These are phyloP conservation scores for Ascochyta koolunga DNA, from an alignment of 2,329 filamentous ascomycete species.

Conservation along the genomic window DNA sequence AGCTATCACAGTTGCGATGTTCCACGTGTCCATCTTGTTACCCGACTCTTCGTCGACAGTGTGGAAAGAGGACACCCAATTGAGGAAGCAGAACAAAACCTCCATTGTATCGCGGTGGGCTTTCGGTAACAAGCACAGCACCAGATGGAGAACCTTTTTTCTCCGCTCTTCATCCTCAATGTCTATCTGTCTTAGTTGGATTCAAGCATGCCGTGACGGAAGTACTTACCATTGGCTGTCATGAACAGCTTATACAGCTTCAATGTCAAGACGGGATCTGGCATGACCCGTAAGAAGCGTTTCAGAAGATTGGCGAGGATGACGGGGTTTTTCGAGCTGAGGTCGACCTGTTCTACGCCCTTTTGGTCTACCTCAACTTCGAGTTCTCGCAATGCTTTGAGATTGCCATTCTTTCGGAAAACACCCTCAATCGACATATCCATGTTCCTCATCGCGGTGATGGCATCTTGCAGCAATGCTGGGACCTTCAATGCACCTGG, in stretches of 20 bases:
- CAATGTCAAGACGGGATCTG: conserved; percentile 91
- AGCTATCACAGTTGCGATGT: conserved; percentile 94
- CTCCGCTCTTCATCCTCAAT: conserved; percentile 81
- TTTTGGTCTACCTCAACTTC: conserved; percentile 85
- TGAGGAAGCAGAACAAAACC: conserved; percentile 92
- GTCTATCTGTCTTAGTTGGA: conserved; percentile 54
- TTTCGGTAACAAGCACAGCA: conserved; percentile 92
- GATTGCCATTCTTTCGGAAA: conserved; percentile 99
- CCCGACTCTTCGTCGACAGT: conserved; percentile 96
- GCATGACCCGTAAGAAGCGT: conserved; percentile 91
- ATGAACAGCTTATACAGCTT: conserved; percentile 94
- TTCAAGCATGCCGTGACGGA: not conserved
- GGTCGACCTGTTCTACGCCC: conserved; percentile 82
- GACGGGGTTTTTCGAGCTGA: conserved; percentile 87
- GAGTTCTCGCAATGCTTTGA: conserved; percentile 87
- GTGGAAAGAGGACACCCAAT: conserved; percentile 97
- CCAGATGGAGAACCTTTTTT: conserved; percentile 84
- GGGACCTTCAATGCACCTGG: conserved; percentile 89
- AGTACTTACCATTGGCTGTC: conserved; percentile 73
- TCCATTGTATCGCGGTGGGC: conserved; percentile 92
- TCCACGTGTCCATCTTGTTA: conserved; percentile 99
- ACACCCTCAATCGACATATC: conserved; percentile 98
- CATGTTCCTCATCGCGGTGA: conserved; percentile 96
- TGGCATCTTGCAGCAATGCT: conserved; percentile 91
- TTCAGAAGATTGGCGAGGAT: conserved; percentile 93